Percentiles rank a stretch among this genome's conserved stretches.
phyloP scores from a whole-genome alignment of 768 basidiomycete species.

The Tulasnella sp. region DNA sequence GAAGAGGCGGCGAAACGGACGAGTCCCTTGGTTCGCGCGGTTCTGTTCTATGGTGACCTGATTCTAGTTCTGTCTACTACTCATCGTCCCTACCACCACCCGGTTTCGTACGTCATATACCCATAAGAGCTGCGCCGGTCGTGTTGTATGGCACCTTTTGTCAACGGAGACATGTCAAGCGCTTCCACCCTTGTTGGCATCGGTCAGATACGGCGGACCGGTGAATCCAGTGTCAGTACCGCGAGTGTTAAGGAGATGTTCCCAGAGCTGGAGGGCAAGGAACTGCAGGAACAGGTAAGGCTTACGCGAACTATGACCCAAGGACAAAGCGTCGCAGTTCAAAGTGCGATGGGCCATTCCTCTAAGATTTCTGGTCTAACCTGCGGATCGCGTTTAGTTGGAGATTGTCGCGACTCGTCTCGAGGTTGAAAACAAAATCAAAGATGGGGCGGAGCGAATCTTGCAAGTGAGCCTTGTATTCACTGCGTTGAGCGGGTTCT shows the following conservation, averaged over 20 bases:
- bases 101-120: no score
- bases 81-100: no score
- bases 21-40: no score
- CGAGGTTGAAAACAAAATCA: conserved; percentile 66
- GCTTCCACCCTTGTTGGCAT: background rate
- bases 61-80: no score
- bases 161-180: background rate
- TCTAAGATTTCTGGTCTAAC: background rate
- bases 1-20: no score
- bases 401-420: conserved; percentile 55
- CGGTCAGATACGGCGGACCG: background rate
- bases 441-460: conserved; percentile 85
- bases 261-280: conserved; percentile 37
- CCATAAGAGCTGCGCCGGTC: no score
- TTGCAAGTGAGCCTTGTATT: conserved; percentile 41
- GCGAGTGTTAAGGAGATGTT: conserved; percentile 21
- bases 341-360: background rate
- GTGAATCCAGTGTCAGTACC: background rate
- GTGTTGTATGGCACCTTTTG: conserved; percentile 3
- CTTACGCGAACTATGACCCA: background rate
- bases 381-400: conserved; percentile 34
- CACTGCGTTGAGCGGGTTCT: conserved; percentile 32
- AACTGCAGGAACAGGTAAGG: conserved; percentile 32
- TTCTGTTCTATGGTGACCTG: no score
- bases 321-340: background rate